Conservation (phyloP, 148 eudicot genomes). For the Diospyros lotus region DNA sequence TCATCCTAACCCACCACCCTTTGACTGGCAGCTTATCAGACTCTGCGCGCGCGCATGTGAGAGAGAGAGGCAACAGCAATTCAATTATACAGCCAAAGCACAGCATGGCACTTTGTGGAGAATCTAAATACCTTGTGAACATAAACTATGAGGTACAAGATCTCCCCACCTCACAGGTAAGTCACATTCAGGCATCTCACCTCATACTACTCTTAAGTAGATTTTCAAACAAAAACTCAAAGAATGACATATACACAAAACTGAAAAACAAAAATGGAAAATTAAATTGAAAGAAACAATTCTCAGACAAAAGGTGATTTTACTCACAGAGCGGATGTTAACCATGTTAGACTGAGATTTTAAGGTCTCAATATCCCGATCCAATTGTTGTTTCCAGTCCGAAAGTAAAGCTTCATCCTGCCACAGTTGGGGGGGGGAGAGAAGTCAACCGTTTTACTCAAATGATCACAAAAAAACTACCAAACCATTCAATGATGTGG, state of each 20-base stretch:
- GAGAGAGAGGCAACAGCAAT: not conserved
- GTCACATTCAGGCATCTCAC: not conserved
- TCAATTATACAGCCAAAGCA: not conserved
- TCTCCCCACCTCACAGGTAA: constrained; percentile 4
- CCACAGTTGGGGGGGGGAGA: constrained; percentile 12
- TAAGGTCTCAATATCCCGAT: constrained; percentile 79
- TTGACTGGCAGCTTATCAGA: no score
- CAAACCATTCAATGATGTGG: not conserved
- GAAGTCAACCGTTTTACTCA: constrained; percentile 7
- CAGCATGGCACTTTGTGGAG: not conserved
- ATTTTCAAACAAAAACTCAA: not conserved
- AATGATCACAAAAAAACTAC: not conserved
- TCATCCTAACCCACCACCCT: no score
- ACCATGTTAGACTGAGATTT: constrained; percentile 67
- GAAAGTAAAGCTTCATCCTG: constrained; percentile 75
- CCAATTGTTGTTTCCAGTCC: constrained; percentile 91
- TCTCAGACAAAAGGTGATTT: not conserved
- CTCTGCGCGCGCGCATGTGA: no score
- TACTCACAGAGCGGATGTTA: constrained; percentile 71
- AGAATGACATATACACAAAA: not conserved
- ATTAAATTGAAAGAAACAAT: constrained; percentile 5
- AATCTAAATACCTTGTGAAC: not conserved
- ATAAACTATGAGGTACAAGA: not conserved
- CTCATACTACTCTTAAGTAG: constrained; percentile 1
- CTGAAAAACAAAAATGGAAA: not conserved